These are phyloP conservation scores for Ehretia macrophylla DNA, from an alignment of 257 asterid genomes.

Conservation along the genomic window DNA sequence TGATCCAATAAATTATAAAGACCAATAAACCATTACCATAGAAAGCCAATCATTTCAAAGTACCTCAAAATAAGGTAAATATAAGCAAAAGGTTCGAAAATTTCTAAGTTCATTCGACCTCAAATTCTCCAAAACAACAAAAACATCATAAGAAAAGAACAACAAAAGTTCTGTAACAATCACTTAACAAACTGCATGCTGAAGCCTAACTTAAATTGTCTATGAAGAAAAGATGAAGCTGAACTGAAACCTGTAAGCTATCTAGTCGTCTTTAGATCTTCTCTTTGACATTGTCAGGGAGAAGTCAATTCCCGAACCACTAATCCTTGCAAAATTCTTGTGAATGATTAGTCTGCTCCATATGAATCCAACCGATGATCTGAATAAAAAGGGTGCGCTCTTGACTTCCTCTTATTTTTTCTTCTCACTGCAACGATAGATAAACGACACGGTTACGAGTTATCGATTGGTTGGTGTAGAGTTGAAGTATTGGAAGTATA, in stretches of 20 bases:
- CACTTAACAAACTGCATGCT: no score
- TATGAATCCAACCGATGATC: neutral
- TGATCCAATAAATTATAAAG: no score
- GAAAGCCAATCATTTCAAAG: no score
- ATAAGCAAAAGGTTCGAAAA: no score
- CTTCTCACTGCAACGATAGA: slow-evolving; percentile 2
- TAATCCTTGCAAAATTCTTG: neutral
- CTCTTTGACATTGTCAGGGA: neutral
- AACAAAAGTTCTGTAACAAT: no score
- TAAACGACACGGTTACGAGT: neutral
- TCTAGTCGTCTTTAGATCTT: neutral
- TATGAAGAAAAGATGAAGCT: neutral
- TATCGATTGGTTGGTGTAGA: neutral
- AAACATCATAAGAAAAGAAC: no score
- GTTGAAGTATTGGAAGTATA: neutral
- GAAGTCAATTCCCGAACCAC: slow-evolving; percentile 26
- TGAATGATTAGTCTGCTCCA: neutral
- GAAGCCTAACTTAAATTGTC: no score
- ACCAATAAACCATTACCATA: no score
- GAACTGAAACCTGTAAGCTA: neutral
- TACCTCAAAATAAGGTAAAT: no score
- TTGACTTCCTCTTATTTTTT: slow-evolving; percentile 15
- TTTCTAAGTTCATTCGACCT: no score
- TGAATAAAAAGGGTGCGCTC: slow-evolving; percentile 11
- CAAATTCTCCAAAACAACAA: no score